Evolutionary conservation across 164 flowering plant genomes (phyloP), one percentile per base, ranked within the genome.

Genomic region (Annona cherimola): DNA sequence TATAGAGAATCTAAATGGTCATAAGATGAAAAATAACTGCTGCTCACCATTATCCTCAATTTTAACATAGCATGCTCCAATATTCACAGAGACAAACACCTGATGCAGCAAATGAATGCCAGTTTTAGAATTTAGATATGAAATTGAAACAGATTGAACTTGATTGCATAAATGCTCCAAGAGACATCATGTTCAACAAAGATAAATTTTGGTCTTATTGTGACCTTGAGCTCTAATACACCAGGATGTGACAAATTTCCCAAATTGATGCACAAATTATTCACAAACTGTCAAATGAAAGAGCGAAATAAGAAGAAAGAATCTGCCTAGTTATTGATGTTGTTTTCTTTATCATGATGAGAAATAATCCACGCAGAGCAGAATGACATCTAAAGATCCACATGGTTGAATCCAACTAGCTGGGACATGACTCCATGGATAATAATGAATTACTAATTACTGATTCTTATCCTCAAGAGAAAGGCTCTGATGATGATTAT

Each of bases 31-130:
- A 72, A 72, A 42, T 44, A 70, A 70, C 64, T 42, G 4, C 41
- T 65, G 79, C 88, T 80, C 8, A 95, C 99, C 99, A 85, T 95
- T 82, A 79, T 95, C 99, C 35, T 79, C 89, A 55, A 91, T 94
- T 84, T 87, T 90, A 16, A 91, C 80, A 76, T 73, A 88, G 80
- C 87, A 81, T 44, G 82, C 81, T 55, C 86, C 85, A 73, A 95
- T 72, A 39, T 83, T 83, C 11, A 95, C 68, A 64, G 78, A 84
- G 57, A 95, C 89, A 66, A 82, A 75, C 63, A 95, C 86, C 98
- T 95, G 85, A 74, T 71, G 70, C 62, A 43, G 46, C 0, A 7
- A 64, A 69, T 26, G n/a, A 4, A 9, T 18, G 42, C 6, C 64
- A 70, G n/a, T 57, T 26, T 62, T 50, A 62, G 18, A n/a, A 69